Conservation (phyloP, 1,284 basidiomycete genomes). For the Dichomitus squalens region DNA sequence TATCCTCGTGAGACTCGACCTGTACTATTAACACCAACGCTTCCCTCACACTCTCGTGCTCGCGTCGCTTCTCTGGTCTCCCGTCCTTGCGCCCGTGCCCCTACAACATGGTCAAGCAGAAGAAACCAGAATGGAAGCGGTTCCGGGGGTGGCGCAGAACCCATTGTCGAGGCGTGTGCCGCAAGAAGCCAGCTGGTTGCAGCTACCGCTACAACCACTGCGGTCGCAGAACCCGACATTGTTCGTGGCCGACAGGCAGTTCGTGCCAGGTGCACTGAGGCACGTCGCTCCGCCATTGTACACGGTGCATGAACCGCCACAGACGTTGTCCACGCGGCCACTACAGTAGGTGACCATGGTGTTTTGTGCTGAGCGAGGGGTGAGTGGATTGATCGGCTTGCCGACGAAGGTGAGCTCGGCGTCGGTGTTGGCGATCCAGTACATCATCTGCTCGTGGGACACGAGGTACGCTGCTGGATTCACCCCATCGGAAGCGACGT, state of each 20-base stretch:
- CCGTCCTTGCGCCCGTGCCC: too few species aligned
- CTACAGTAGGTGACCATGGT: constrained; percentile 3
- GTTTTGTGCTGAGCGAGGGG: not conserved
- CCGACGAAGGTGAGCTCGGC: constrained; percentile 8
- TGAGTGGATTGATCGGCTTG: not conserved
- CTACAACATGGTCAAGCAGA: too few species aligned
- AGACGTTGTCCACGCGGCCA: not conserved
- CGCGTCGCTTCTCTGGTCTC: too few species aligned
- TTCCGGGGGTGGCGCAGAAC: constrained; percentile 6
- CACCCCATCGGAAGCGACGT: too few species aligned
- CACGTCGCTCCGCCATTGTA: constrained; percentile 3
- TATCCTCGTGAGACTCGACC: too few species aligned
- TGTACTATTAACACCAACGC: too few species aligned
- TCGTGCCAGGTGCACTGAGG: not conserved
- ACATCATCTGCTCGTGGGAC: not conserved
- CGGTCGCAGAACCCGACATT: constrained; percentile 7
- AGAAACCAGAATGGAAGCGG: not conserved
- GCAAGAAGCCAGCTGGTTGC: constrained; percentile 3
- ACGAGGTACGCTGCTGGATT: not conserved
- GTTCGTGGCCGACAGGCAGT: not conserved
- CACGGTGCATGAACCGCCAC: not conserved
- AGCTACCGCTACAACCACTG: not conserved
- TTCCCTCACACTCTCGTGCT: too few species aligned
- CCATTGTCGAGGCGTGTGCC: constrained; percentile 4
- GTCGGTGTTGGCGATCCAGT: constrained; percentile 8